phyloP scores from a whole-genome alignment of 192 early-diverging fungal species.

The Coemansia sp. region DNA sequence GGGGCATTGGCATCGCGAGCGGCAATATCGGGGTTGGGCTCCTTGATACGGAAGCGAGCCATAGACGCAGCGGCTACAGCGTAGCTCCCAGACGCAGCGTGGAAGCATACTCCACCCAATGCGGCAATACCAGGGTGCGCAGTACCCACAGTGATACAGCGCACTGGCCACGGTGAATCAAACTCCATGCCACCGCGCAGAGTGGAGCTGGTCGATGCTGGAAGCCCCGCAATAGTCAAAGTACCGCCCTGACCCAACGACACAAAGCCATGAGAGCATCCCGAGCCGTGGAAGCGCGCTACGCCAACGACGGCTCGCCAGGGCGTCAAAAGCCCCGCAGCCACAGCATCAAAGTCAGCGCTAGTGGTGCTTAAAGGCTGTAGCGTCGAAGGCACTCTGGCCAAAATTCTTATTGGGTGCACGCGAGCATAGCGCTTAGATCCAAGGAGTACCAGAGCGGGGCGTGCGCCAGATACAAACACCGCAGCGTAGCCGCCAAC shows the following conservation, averaged over 20 bases:
- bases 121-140: constrained; percentile 34
- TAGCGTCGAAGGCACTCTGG: constrained; percentile 23
- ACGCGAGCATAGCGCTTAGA: constrained; percentile 45
- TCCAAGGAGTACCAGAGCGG: constrained; percentile 34
- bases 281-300: constrained; percentile 44
- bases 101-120: constrained; percentile 76
- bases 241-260: constrained; percentile 42
- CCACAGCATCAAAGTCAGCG: constrained; percentile 26
- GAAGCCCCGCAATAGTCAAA: constrained; percentile 33
- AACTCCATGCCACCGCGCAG: constrained; percentile 43
- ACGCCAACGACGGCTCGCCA: constrained; percentile 26
- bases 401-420: constrained; percentile 34
- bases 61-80: constrained; percentile 70
- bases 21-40: constrained; percentile 65
- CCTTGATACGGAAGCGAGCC: constrained; percentile 64
- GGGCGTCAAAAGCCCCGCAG: constrained; percentile 17
- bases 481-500: constrained; percentile 42
- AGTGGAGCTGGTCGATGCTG: constrained; percentile 7
- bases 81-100: constrained; percentile 80
- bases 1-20: constrained; percentile 20
- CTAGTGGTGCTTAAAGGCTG: neutral
- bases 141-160: constrained; percentile 43
- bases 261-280: constrained; percentile 42
- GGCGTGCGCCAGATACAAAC: constrained; percentile 32
- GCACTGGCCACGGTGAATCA: constrained; percentile 50